Percentiles rank a stretch among this genome's conserved stretches.
Conservation (phyloP, 1,139 yeast genomes). For the Scheffersomyces cryptocercus region DNA sequence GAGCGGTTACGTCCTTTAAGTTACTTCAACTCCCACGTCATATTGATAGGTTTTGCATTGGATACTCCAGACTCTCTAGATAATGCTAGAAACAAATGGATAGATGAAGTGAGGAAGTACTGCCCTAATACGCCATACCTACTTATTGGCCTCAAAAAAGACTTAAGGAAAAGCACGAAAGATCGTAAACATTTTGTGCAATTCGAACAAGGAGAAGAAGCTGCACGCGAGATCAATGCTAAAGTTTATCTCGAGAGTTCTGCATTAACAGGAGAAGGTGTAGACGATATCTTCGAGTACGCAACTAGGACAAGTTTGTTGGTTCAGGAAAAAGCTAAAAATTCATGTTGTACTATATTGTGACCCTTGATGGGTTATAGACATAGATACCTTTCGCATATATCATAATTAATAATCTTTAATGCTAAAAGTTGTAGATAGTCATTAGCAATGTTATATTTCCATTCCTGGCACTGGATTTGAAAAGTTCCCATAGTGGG, state of each 20-base stretch:
- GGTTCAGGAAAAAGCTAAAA: slow-evolving; percentile 28
- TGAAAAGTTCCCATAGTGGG: too few species aligned
- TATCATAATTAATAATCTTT: too few species aligned
- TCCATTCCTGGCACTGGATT: too few species aligned
- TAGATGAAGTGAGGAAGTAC: slow-evolving; percentile 64
- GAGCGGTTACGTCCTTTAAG: slow-evolving; percentile 81
- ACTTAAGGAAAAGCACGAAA: slow-evolving; percentile 44
- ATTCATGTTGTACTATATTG: slow-evolving; percentile 37
- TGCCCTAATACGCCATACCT: slow-evolving; percentile 69
- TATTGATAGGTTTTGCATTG: slow-evolving; percentile 70
- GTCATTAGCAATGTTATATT: too few species aligned
- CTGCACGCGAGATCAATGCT: slow-evolving; percentile 69
- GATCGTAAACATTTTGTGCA: slow-evolving; percentile 47
- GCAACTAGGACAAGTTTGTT: slow-evolving; percentile 71
- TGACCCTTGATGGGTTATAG: slow-evolving; percentile 9
- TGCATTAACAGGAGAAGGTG: slow-evolving; percentile 79
- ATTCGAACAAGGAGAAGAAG: slow-evolving; percentile 54
- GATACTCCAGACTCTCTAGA: slow-evolving; percentile 69
- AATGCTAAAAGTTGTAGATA: too few species aligned
- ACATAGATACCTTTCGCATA: too few species aligned
- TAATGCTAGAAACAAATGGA: slow-evolving; percentile 73
- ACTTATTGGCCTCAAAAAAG: slow-evolving; percentile 71
- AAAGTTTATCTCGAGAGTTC: slow-evolving; percentile 71
- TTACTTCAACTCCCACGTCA: slow-evolving; percentile 73
- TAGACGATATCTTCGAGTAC: slow-evolving; percentile 75